These are phyloP conservation scores for Taiozyma sp. DNA, from an alignment of 1,139 yeast species.

Conservation along the genomic window DNA sequence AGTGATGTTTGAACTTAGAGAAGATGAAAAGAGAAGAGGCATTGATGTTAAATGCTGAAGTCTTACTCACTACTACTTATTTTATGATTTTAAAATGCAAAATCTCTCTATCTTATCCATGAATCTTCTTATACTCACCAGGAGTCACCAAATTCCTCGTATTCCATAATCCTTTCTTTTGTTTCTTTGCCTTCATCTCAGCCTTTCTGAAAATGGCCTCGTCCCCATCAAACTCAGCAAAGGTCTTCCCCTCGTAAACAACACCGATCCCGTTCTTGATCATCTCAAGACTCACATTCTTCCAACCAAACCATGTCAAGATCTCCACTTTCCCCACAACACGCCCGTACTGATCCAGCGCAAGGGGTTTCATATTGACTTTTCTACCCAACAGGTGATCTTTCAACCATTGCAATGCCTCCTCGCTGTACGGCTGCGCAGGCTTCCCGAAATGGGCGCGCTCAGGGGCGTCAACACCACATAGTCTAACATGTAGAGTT, in stretches of 20 bases:
- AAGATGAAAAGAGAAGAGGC: slow-evolving; percentile 78
- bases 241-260: slow-evolving; percentile 75
- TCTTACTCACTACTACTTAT: background rate
- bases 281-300: slow-evolving; percentile 87
- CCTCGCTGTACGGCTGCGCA: slow-evolving; percentile 84
- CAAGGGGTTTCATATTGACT: slow-evolving; percentile 70
- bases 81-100: background rate
- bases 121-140: slow-evolving; percentile 61
- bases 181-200: slow-evolving; percentile 54
- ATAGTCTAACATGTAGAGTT: slow-evolving; percentile 56
- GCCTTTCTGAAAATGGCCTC: slow-evolving; percentile 52
- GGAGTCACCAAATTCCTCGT: slow-evolving; percentile 62
- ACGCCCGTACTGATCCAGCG: slow-evolving; percentile 84
- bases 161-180: slow-evolving; percentile 69
- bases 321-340: slow-evolving; percentile 79
- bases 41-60: slow-evolving; percentile 74
- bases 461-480: slow-evolving; percentile 99
- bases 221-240: slow-evolving; percentile 82
- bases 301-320: slow-evolving; percentile 59
- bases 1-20: slow-evolving; percentile 92
- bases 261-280: slow-evolving; percentile 75
- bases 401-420: slow-evolving; percentile 75
- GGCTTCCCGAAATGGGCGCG: slow-evolving; percentile 92
- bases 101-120: slow-evolving; percentile 3
- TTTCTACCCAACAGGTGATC: slow-evolving; percentile 55